phyloP scores from a whole-genome alignment of 768 basidiomycete genomes.

The Tylopilus subfusipes region DNA sequence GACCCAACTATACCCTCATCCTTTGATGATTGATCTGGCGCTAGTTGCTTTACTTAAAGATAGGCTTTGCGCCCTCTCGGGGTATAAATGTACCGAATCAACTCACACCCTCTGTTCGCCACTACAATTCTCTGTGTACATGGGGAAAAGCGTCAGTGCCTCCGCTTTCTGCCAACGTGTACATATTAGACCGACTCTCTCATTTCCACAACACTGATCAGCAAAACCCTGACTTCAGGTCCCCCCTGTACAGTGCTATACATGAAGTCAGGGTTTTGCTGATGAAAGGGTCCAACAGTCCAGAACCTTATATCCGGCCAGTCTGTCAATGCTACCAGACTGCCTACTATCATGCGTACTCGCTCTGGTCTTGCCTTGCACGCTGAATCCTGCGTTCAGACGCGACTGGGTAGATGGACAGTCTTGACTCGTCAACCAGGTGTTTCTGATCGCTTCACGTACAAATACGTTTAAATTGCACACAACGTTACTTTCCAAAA shows the following conservation, averaged over 20 bases:
- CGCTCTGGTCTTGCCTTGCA: neutral
- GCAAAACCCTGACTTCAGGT: too few relatives aligned
- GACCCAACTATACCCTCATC: neutral
- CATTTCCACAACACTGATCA: conserved; percentile 8
- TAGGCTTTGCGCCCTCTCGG: neutral
- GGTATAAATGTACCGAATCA: neutral
- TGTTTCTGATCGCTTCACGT: neutral
- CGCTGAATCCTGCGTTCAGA: neutral
- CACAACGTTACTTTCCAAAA: neutral
- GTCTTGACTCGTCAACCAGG: neutral
- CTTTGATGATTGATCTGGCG: neutral
- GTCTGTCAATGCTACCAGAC: neutral
- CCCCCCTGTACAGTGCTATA: too few relatives aligned
- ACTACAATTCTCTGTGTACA: neutral
- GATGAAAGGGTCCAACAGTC: conserved; percentile 3
- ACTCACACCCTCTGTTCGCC: neutral
- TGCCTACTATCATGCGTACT: conserved; percentile 13
- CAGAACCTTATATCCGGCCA: conserved; percentile 6
- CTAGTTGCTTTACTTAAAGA: neutral
- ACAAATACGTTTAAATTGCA: neutral
- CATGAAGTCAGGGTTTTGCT: too few relatives aligned
- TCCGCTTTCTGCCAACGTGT: neutral
- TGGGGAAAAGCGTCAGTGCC: neutral
- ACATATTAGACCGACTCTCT: neutral
- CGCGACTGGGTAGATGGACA: neutral